These are phyloP conservation scores for Trichoderma virens DNA, from an alignment of 495 filamentous ascomycete genomes.

Conservation along the genomic window DNA sequence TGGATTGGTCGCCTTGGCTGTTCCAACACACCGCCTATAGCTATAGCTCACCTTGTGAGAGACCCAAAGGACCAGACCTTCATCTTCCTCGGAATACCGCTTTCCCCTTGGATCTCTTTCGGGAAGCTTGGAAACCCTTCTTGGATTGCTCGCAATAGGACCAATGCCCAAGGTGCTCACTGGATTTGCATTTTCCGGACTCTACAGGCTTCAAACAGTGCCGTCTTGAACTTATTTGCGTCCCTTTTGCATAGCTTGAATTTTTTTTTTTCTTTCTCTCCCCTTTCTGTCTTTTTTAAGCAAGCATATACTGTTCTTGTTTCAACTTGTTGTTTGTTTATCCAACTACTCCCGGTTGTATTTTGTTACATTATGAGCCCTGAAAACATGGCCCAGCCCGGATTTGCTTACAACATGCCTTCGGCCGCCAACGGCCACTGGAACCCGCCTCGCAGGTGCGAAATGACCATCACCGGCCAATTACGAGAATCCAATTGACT, in stretches of 20 bases:
- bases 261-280: neutral
- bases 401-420: constrained; percentile 5
- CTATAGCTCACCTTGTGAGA: constrained; percentile 6
- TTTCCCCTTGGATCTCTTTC: neutral
- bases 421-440: neutral
- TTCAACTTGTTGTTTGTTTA: neutral
- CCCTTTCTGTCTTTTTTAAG: neutral
- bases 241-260: neutral
- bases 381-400: constrained; percentile 5
- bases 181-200: constrained; percentile 3
- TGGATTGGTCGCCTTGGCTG: constrained; percentile 8
- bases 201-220: constrained; percentile 1
- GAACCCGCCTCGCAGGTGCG: constrained; percentile 5
- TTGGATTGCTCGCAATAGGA: constrained; percentile 1
- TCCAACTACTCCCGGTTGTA: neutral
- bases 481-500: neutral
- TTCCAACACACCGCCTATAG: constrained; percentile 6
- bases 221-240: neutral
- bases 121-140: neutral
- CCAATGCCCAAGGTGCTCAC: neutral
- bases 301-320: neutral
- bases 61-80: constrained; percentile 4
- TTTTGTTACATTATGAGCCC: constrained; percentile 2
- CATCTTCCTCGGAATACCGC: neutral
- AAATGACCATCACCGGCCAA: neutral